A percentile compares a stretch with the other conserved stretches of the same genome.
Evolutionary conservation across 2,329 filamentous ascomycete species (phyloP).

Genomic region (Dothideomycetes sp.): DNA sequence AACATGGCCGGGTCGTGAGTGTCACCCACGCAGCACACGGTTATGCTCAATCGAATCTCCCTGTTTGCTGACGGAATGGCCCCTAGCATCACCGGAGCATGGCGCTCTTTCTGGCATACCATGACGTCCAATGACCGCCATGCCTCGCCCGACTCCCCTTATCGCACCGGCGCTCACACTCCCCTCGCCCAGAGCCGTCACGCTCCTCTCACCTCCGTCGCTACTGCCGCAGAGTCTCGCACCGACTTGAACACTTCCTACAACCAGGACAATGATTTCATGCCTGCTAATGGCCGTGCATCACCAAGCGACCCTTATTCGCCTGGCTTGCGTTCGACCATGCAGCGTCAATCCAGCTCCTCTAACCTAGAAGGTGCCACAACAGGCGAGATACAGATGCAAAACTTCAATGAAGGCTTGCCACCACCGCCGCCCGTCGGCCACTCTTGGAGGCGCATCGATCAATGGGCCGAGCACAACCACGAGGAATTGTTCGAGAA

Average conservation of each 20-base stretch:
- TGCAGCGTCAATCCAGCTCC: conserved; percentile 41
- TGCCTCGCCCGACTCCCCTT: conserved; percentile 86
- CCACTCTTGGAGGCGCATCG: conserved; percentile 92
- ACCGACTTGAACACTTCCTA: conserved; percentile 74
- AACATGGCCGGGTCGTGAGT: conserved; percentile 4
- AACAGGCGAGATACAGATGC: conserved; percentile 87
- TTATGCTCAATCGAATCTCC: not conserved
- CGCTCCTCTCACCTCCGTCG: conserved; percentile 75
- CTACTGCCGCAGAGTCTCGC: conserved; percentile 81
- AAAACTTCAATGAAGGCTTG: conserved; percentile 83
- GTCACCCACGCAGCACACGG: not conserved
- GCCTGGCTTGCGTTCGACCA: conserved; percentile 74
- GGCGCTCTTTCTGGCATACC: conserved; percentile 89
- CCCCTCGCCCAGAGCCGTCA: conserved; percentile 76
- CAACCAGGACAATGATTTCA: conserved; percentile 62
- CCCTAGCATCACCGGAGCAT: conserved; percentile 52
- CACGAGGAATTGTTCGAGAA: conserved; percentile 93
- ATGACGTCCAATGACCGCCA: conserved; percentile 71
- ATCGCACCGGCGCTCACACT: conserved; percentile 82
- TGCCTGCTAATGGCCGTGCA: conserved; percentile 73
- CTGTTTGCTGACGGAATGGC: not conserved
- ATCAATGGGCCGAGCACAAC: conserved; percentile 87
- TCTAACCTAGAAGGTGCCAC: conserved; percentile 59
- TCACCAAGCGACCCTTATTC: conserved; percentile 69
- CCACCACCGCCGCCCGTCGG: conserved; percentile 79